Percentiles rank a stretch among this genome's conserved stretches.
Evolutionary conservation across 2,329 filamentous ascomycete genomes (phyloP).

Genomic region (Pezicula neosporulosa): DNA sequence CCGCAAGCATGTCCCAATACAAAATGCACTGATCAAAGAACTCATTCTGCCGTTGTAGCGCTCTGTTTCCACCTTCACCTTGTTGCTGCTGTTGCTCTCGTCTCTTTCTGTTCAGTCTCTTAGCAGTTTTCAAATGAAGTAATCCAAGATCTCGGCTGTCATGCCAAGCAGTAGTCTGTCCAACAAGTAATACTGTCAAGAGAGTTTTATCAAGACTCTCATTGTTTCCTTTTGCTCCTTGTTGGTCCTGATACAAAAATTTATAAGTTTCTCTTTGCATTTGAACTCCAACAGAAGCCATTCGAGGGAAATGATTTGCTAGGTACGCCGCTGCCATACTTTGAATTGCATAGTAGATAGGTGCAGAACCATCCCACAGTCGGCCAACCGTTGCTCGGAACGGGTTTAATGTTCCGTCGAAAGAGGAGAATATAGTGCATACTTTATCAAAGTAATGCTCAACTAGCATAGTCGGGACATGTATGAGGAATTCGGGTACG

Average conservation of each 20-base stretch:
- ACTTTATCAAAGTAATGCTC: conserved; percentile 64
- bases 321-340: conserved; percentile 62
- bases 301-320: conserved; percentile 52
- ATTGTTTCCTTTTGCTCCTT: conserved; percentile 44
- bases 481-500: conserved; percentile 11
- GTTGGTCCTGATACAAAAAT: conserved; percentile 40
- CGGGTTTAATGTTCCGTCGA: conserved; percentile 58
- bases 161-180: conserved; percentile 58
- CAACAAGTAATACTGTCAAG: conserved; percentile 54
- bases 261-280: conserved; percentile 38
- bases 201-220: conserved; percentile 50
- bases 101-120: conserved; percentile 20
- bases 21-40: conserved; percentile 28
- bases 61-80: conserved; percentile 5
- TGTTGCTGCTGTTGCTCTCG: conserved; percentile 14
- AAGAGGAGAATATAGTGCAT: conserved; percentile 59
- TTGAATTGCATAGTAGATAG: conserved; percentile 58
- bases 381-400: conserved; percentile 55
- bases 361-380: conserved; percentile 53
- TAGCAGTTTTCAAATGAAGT: conserved; percentile 24
- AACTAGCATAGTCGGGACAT: conserved; percentile 52
- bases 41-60: conserved; percentile 20
- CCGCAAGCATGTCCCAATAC: conserved; percentile 28
- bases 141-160: conserved; percentile 49
- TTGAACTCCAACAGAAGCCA: conserved; percentile 44